These are phyloP conservation scores for Heliosperma pusillum DNA, from an alignment of 148 eudicot species.

Conservation along the genomic window DNA sequence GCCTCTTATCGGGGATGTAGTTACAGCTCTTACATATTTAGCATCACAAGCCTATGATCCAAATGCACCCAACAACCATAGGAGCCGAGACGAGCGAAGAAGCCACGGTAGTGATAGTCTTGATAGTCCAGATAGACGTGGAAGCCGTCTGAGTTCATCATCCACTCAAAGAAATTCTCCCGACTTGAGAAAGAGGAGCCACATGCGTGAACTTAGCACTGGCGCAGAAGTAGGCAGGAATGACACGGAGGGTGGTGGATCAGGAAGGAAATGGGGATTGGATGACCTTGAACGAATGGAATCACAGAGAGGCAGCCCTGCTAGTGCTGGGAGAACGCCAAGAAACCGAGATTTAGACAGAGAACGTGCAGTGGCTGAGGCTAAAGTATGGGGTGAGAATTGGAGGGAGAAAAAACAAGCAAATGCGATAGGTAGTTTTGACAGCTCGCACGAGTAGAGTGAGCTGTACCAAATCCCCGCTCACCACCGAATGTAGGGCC, in stretches of 20 bases:
- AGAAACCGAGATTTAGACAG: constrained; percentile 75
- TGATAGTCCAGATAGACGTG: constrained; percentile 55
- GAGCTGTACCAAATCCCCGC: not conserved
- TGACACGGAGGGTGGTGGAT: constrained; percentile 60
- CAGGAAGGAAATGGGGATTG: constrained; percentile 65
- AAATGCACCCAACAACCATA: constrained; percentile 46
- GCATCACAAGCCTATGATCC: constrained; percentile 94
- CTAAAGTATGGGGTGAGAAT: constrained; percentile 97
- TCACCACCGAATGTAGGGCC: not conserved
- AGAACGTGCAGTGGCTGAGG: constrained; percentile 93
- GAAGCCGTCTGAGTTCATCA: constrained; percentile 53
- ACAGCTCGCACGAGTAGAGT: constrained; percentile 50
- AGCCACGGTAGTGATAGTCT: constrained; percentile 44
- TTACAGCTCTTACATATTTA: constrained; percentile 81
- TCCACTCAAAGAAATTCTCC: constrained; percentile 69
- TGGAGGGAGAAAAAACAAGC: constrained; percentile 73
- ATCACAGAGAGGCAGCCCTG: constrained; percentile 69
- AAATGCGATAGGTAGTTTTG: constrained; percentile 61
- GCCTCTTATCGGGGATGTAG: constrained; percentile 92
- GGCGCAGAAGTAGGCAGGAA: constrained; percentile 63
- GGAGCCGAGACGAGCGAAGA: constrained; percentile 58
- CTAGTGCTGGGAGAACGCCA: constrained; percentile 57
- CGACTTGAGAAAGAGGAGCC: constrained; percentile 56
- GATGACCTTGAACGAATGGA: constrained; percentile 51
- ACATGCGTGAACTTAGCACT: constrained; percentile 41